Evolutionary conservation across 1,139 yeast genomes (phyloP), one percentile per base, ranked within the genome.

Genomic region (Pichia sp.): DNA sequence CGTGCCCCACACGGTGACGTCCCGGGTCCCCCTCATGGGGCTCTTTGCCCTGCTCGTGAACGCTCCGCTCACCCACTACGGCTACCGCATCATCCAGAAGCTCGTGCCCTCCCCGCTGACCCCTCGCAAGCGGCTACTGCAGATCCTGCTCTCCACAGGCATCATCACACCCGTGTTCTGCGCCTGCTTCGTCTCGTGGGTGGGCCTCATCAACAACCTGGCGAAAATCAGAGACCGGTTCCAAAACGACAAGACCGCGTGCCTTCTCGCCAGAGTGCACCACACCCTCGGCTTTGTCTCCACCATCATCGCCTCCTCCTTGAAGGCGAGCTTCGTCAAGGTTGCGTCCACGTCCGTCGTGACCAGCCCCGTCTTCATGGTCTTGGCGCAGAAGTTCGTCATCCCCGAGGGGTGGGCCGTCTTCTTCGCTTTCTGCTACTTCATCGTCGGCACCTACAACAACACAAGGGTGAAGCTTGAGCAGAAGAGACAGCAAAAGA

Each of bases 361-460:
- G 46, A 79, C 90, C 7, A 82, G 88, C 40, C 84, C 87, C 11
- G 64, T 82, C 16, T 79, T 86, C 6, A 71, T 87, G 66, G 73
- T 82, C 1, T 62, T 86, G 54, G 95, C 96, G n/a, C 96, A 90
- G 68, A 81, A 76, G 56, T 86, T 79, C 65, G 67, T 90, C 36
- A 79, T 81, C 16, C 90, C 90, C 13, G 84, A 85, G 60, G 78
- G 86, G 49, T 90, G 97, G 97, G 90, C 88, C 8, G 89, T 89
- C 1, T 87, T 87, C 72, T 88, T 88, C 73, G 84, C 84, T 59
- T 66, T 85, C 58, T 84, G 89, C 45, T 87, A 84, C 63, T 89
- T 89, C 65, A 68, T 86, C 43, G 72, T 90, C 60, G 90, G 93
- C 16, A 88, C 96, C 4, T 80, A 81, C 62, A 93, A 89, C 70